Percentiles rank a stretch among this genome's conserved stretches.
These are phyloP conservation scores for Phaffia australis DNA, from an alignment of 768 basidiomycete genomes.

Conservation along the genomic window DNA sequence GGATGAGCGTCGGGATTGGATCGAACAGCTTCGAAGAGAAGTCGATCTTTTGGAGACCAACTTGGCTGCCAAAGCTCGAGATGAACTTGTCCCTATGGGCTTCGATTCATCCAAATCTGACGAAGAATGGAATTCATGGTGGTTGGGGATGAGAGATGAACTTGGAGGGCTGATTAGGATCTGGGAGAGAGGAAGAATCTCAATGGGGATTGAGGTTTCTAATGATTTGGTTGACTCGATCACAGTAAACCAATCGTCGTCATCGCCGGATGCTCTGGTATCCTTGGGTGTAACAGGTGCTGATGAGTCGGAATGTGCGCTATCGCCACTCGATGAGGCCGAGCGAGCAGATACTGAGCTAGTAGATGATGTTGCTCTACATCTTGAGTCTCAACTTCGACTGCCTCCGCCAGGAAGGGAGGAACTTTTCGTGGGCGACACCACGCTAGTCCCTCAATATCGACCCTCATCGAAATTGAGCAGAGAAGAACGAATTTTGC, in stretches of 20 bases:
- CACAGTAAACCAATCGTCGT: not conserved
- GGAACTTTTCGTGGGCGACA: slow-evolving; percentile 15
- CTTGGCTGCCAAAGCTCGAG: not conserved
- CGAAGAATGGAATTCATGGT: slow-evolving; percentile 13
- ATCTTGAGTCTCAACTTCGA: not conserved
- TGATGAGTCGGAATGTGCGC: not conserved
- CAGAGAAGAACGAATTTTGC: slow-evolving; percentile 19
- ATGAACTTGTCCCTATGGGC: not conserved
- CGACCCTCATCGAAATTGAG: not conserved
- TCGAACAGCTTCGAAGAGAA: not conserved
- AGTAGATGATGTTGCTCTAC: slow-evolving; percentile 22
- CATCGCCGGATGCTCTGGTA: not conserved
- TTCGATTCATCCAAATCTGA: not conserved
- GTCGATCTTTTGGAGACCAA: not conserved
- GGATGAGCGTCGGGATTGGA: not conserved
- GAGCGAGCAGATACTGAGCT: not conserved
- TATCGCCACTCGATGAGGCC: not conserved
- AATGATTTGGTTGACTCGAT: not conserved
- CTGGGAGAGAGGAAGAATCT: slow-evolving; percentile 18
- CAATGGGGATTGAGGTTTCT: not conserved
- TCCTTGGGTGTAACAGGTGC: not conserved
- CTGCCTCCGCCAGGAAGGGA: slow-evolving; percentile 19
- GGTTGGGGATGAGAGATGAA: slow-evolving; percentile 21
- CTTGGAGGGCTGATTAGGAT: slow-evolving; percentile 13
- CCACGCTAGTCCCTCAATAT: not conserved